Base-by-base conservation (phyloP, 108 stramenopile genomes). In the Schizochytrium sp. region DNA sequence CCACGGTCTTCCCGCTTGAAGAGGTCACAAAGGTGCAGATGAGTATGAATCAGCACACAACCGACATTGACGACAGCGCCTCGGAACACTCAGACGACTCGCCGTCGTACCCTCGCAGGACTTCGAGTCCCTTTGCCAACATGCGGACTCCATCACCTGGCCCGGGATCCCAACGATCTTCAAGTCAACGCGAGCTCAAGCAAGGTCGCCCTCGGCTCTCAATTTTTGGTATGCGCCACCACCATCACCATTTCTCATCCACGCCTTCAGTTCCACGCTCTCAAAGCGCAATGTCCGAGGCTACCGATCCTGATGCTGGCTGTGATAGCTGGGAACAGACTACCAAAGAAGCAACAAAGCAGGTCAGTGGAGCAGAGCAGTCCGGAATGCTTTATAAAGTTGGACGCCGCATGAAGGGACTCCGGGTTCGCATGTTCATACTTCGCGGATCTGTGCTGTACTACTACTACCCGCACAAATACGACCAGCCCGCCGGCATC, bases 381-480 rank as follows among this genome's bases (percentile, higher is more conserved):
- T 83, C 90, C 53, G 91, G 90, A 3, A 91, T 91, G 53, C 91
- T 93, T n/a, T 91, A 88, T 61, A 93, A 93, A 89, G 89, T 60
- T 38, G 92, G 92, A 40, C 89, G 91, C 56, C 83, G 89, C 47
- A 41, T 91, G 89, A 42, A 44, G 3, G 50, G 87, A 19, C 90
- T 90, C 76, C 72, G 72, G 19, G 90, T 90, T 89, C 91, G 93
- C 38, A 91, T 88, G 89, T 93, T 91, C 83, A 56, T 93, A 50
- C 89, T 92, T 3, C 72, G 91, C 49, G 92, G 92, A 4, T 91
- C 92, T 60, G 91, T 91, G 61, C 88, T 93, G 90, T 83, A 83
- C 47, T 93, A 93, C 91, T 93, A 93, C 90, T 93, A 93, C 89
- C 88, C 72, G 72, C 49, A 83, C 47, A 17, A 40, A n/a, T 90